Evolutionary conservation across 1,284 basidiomycete species (phyloP), one percentile per base, ranked within the genome.

Genomic region (Leccinum pseudoinsigne): DNA sequence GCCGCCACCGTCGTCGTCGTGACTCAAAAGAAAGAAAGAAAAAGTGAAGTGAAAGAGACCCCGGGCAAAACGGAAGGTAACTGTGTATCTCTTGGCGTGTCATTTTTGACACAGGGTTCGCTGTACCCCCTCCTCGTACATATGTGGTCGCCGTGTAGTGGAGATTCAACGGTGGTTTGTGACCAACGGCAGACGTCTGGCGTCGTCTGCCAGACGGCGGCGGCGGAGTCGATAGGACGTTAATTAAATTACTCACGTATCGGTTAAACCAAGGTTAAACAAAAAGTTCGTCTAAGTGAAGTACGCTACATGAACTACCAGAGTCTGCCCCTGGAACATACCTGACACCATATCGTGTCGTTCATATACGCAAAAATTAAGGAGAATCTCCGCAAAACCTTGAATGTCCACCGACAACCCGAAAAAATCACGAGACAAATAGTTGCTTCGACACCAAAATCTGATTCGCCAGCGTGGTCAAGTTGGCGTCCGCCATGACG

Each of bases 401-500:
- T 16, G 1, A 0, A 51, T 23, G 16, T 51, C 23, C 21, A 53
- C 50, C 40, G 16, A 45, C 45, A 11, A 6, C 45, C 47, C 18
- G 5, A 53, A 21, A 40, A 23, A 26, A 21, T 42, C 47, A 66
- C 12, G 61, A 59, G 5, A 76, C 64, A 60, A 74, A 66, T 6
- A 95, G 79, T 71, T 90, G 86, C 72, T 89, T 89, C 12, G 94
- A 93, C 21, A 92, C 85, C 63, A 97, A 77, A 66, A 98, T 92
- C 69, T 94, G 83, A 69, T 90, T 89, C 5, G 95, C 89, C 66
- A 99, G 79, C 47, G 89, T 82, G 16, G 84, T 84, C 67, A 98
- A 77, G 77, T 99, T 98, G 16, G 97, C 95, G 72, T 97, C 94
- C 1, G 95, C 96, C 54, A 98, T 82, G 51, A 99, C 84, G 21